These are phyloP conservation scores for thale cress (Arabidopsis thaliana) DNA, from an alignment of 345 rosid genomes.

Conservation along the genomic window TAIR10.1 NC_003070.9:3215501-3216000, in stretches of 20 bases:
- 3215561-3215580: slow-evolving; percentile 96
- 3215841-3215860: slow-evolving; percentile 91
- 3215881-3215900: background rate
- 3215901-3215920: background rate
- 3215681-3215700: background rate
- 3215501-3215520: background rate
- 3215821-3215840: slow-evolving; percentile 89
- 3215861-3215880: slow-evolving; percentile 70
- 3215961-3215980: slow-evolving; percentile 91
- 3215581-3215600: slow-evolving; percentile 75
- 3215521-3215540: background rate
- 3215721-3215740: background rate
- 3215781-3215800: slow-evolving; percentile 66
- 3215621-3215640: slow-evolving; percentile 50
- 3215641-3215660: slow-evolving; percentile 49
- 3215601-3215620: slow-evolving; percentile 73
- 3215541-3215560: slow-evolving; percentile 54
- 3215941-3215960: slow-evolving; percentile 57
- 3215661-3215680: too few relatives aligned
- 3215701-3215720: background rate
- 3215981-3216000: slow-evolving; percentile 64
- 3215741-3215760: background rate
- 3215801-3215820: slow-evolving; percentile 72
- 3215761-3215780: slow-evolving; percentile 67
- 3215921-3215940: background rate